A percentile compares a stretch with the other conserved stretches of the same genome.
Evolutionary conservation across 345 rosid species (phyloP).

Genomic region (Crucihimalaya himalaica): DNA sequence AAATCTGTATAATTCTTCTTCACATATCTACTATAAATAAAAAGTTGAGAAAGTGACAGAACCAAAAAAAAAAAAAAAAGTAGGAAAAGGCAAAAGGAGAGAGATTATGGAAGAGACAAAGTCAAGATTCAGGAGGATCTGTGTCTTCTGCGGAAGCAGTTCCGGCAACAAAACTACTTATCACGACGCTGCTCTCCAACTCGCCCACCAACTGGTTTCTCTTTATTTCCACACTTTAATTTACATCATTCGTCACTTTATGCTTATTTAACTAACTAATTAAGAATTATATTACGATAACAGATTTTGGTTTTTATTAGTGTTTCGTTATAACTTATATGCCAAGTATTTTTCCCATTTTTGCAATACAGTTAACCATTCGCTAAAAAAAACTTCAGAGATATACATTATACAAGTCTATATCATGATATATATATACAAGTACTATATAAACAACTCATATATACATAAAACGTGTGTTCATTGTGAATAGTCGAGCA

Average conservation of each 20-base stretch:
- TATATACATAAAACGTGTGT: conserved; percentile 4
- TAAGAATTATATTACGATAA: neutral
- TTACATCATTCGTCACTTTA: neutral
- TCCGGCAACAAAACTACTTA: conserved; percentile 42
- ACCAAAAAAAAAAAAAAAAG: neutral
- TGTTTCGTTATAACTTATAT: neutral
- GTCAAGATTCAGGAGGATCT: conserved; percentile 42
- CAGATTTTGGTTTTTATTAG: neutral
- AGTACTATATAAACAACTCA: neutral
- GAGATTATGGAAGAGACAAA: conserved; percentile 40
- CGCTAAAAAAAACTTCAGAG: neutral
- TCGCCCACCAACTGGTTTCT: conserved; percentile 36
- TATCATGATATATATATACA: neutral
- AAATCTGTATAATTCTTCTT: conserved; percentile 32
- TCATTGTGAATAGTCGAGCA: neutral
- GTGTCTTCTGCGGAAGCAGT: conserved; percentile 45
- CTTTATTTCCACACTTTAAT: conserved; percentile 6
- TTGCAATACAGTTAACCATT: neutral
- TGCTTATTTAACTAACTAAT: neutral
- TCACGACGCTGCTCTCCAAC: conserved; percentile 44
- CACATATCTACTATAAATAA: neutral
- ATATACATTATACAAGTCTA: neutral
- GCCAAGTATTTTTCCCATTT: neutral
- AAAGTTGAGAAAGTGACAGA: conserved; percentile 34
- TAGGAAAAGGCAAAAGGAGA: conserved; percentile 30